Evolutionary conservation across 805 yeast species (phyloP).

Genomic region (Yarrowia sp.): DNA sequence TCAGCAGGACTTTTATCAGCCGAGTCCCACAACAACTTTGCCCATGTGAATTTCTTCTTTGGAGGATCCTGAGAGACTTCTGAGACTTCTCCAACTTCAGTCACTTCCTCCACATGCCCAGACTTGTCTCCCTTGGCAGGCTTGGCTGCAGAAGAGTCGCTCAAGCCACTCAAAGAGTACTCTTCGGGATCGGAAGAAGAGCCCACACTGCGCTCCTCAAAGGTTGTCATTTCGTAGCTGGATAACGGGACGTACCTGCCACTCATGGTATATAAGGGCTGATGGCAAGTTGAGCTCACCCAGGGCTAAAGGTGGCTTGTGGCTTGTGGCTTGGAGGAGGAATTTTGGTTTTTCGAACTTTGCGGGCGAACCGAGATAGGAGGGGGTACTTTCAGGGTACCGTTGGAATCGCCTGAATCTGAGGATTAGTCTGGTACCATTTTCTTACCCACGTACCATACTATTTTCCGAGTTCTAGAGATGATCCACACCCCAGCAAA

Average conservation of each 20-base stretch:
- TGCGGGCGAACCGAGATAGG: too few relatives aligned
- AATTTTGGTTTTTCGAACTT: neutral
- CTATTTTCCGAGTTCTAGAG: neutral
- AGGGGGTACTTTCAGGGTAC: neutral
- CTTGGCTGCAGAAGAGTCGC: neutral
- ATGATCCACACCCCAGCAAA: neutral
- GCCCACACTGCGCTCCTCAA: neutral
- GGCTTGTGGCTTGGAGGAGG: neutral
- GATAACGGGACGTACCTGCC: neutral
- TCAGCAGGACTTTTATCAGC: constrained; percentile 44
- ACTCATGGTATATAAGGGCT: neutral
- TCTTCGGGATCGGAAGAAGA: neutral
- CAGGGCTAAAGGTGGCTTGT: constrained; percentile 5
- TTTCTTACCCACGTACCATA: neutral
- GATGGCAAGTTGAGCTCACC: neutral
- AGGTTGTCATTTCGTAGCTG: constrained; percentile 1
- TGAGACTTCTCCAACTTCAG: neutral
- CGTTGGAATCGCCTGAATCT: neutral
- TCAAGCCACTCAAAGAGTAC: neutral
- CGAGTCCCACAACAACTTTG: constrained; percentile 33
- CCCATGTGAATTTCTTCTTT: neutral
- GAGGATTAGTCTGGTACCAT: neutral
- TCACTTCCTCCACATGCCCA: neutral
- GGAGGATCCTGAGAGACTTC: neutral
- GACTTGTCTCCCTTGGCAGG: neutral